These are phyloP conservation scores for Diplocarpon rosae DNA, from an alignment of 2,329 filamentous ascomycete genomes.

Conservation along the genomic window DNA sequence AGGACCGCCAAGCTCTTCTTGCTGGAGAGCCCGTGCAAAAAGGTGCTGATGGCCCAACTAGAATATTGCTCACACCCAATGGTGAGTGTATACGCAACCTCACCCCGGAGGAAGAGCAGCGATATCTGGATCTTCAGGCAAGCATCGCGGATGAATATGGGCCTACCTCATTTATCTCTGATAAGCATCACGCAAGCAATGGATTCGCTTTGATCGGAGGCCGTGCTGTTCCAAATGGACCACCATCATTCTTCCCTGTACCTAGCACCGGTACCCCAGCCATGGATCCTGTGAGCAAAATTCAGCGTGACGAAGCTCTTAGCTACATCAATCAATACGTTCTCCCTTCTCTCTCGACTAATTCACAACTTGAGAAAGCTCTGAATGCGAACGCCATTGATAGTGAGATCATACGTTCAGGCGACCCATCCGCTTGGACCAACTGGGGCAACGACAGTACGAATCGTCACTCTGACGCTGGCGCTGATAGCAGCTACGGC, in stretches of 20 bases:
- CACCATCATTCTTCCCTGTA: conserved; percentile 49
- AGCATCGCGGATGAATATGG: conserved; percentile 40
- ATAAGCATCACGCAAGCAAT: conserved; percentile 42
- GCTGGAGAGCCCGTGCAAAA: conserved; percentile 49
- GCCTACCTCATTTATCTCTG: conserved; percentile 45
- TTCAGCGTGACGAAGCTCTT: conserved; percentile 55
- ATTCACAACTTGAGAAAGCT: conserved; percentile 27
- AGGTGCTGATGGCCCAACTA: conserved; percentile 46
- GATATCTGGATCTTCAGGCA: conserved; percentile 58
- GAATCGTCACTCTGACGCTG: conserved; percentile 7
- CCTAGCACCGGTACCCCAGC: conserved; percentile 26
- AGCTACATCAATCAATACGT: conserved; percentile 61
- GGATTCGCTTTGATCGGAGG: conserved; percentile 54
- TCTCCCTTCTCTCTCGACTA: conserved; percentile 35
- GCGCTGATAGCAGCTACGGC: conserved; percentile 15
- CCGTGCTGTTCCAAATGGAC: conserved; percentile 52
- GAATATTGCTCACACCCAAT: conserved; percentile 63
- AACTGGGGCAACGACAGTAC: conserved; percentile 20
- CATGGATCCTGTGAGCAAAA: conserved; percentile 51
- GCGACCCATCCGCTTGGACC: conserved; percentile 21
- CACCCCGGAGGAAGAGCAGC: conserved; percentile 55
- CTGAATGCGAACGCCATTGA: conserved; percentile 26
- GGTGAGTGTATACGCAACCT: conserved; percentile 68
- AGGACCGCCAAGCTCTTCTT: conserved; percentile 45
- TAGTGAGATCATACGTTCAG: conserved; percentile 21